A percentile compares a stretch with the other conserved stretches of the same genome.
Evolutionary conservation across 2,329 filamentous ascomycete species (phyloP).

Genomic region (Penicillium sp.): DNA sequence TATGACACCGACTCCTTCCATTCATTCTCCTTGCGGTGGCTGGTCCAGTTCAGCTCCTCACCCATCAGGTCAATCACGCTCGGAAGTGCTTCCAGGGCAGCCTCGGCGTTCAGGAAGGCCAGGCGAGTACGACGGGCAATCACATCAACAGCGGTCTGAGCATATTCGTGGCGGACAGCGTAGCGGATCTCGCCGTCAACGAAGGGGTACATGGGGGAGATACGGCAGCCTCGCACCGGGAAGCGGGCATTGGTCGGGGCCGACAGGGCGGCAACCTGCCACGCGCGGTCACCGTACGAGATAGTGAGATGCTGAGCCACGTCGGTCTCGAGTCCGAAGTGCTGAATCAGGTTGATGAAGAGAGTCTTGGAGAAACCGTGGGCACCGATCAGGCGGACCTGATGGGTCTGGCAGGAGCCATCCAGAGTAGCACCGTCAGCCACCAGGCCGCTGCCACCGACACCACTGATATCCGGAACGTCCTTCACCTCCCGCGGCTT

Average conservation of each 20-base stretch:
- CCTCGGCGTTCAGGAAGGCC: constrained; percentile 88
- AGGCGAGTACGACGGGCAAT: constrained; percentile 78
- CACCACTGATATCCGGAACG: constrained; percentile 63
- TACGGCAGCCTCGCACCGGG: constrained; percentile 74
- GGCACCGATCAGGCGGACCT: constrained; percentile 73
- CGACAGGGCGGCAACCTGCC: constrained; percentile 80
- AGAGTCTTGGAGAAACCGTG: constrained; percentile 86
- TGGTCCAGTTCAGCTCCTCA: constrained; percentile 75
- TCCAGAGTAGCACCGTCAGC: constrained; percentile 67
- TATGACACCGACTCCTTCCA: constrained; percentile 67
- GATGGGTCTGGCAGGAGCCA: constrained; percentile 77
- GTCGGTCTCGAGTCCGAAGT: constrained; percentile 86
- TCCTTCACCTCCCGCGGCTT: constrained; percentile 54
- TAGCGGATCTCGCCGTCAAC: constrained; percentile 89
- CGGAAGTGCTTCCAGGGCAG: constrained; percentile 79
- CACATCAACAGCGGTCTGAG: constrained; percentile 84
- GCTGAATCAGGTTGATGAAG: constrained; percentile 92
- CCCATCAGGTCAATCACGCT: constrained; percentile 84
- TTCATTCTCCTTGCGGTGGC: constrained; percentile 66
- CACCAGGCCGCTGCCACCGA: constrained; percentile 64
- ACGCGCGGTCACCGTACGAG: constrained; percentile 87
- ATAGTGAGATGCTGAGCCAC: constrained; percentile 83
- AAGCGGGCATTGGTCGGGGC: constrained; percentile 71
- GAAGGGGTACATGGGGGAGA: constrained; percentile 79
- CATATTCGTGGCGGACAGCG: constrained; percentile 82